A percentile compares a stretch with the other conserved stretches of the same genome.
Conservation (phyloP, 345 rosid species). For the Corchorus olitorius region DNA sequence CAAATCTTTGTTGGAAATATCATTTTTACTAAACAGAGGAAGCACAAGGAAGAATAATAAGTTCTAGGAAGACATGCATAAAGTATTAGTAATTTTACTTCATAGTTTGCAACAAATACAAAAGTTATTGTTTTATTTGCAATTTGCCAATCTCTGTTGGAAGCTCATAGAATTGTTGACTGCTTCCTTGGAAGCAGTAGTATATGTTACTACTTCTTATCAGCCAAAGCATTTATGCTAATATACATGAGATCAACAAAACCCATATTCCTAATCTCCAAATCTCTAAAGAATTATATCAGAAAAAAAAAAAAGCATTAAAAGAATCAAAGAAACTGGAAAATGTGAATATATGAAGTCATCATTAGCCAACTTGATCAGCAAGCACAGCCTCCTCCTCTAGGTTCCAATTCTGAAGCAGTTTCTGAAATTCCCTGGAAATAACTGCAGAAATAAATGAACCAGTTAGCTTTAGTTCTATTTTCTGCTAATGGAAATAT, state of each 20-base stretch:
- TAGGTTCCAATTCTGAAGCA: slow-evolving; percentile 57
- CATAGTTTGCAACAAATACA: neutral
- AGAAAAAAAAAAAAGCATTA: neutral
- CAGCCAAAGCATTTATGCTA: neutral
- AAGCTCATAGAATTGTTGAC: neutral
- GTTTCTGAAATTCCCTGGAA: slow-evolving; percentile 53
- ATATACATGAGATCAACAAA: neutral
- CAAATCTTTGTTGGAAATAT: too few species aligned
- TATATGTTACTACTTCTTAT: neutral
- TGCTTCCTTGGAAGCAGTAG: neutral
- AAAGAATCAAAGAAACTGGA: slow-evolving; percentile 1
- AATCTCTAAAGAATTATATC: neutral
- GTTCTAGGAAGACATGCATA: neutral
- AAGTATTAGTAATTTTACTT: neutral
- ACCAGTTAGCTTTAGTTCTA: neutral
- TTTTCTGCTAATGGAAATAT: too few species aligned
- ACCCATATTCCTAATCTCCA: neutral
- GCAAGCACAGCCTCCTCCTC: slow-evolving; percentile 79
- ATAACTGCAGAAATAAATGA: slow-evolving; percentile 45
- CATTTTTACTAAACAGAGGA: neutral
- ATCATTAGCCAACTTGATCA: slow-evolving; percentile 26
- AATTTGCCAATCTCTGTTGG: neutral
- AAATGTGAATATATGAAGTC: neutral
- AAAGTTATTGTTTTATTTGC: neutral
- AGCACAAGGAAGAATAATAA: neutral